phyloP scores from a whole-genome alignment of 2,329 filamentous ascomycete species.

The Sclerotinia subarctica region DNA sequence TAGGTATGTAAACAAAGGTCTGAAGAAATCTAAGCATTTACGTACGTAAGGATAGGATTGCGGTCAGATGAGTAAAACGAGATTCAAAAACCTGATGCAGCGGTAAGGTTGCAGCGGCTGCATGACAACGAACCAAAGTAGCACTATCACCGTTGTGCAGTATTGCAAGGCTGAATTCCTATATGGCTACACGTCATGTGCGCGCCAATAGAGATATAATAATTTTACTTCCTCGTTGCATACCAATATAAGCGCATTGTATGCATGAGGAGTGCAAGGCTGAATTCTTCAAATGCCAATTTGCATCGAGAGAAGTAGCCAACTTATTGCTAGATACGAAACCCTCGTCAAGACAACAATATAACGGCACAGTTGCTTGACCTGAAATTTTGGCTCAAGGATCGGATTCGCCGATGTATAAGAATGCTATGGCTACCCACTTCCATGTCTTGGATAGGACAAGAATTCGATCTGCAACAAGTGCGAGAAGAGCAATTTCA shows the following conservation, averaged over 20 bases:
- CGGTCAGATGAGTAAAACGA: not conserved
- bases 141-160: not conserved
- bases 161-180: not conserved
- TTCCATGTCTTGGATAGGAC: conserved; percentile 1
- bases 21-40: not conserved
- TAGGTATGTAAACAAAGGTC: not conserved
- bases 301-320: not conserved
- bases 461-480: not conserved
- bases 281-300: conserved; percentile 4
- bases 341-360: not conserved
- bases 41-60: not conserved
- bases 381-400: not conserved
- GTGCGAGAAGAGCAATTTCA: not conserved
- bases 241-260: not conserved
- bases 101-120: conserved; percentile 7
- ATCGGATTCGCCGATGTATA: not conserved
- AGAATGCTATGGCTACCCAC: not conserved
- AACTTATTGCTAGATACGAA: not conserved
- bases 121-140: not conserved
- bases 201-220: no score
- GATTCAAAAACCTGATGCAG: not conserved
- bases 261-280: conserved; percentile 5
- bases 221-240: not conserved
- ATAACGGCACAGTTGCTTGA: conserved; percentile 14
- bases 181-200: conserved; percentile 4